These are phyloP conservation scores for Candida broadrunensis DNA, from an alignment of 805 yeast genomes.

Conservation along the genomic window DNA sequence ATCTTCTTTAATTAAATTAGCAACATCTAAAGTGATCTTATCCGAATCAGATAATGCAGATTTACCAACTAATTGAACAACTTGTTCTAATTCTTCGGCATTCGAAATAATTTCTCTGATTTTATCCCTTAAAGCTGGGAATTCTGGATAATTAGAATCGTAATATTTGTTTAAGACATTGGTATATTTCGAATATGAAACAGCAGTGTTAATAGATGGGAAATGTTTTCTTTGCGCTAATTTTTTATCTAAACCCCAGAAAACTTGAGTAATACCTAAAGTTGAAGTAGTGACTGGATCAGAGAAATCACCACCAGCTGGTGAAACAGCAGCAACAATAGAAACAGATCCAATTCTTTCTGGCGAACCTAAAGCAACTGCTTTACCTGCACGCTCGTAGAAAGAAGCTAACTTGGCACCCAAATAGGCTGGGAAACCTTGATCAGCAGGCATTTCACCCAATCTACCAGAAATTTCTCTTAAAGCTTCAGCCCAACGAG, in stretches of 20 bases:
- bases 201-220: slow-evolving; percentile 96
- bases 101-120: slow-evolving; percentile 92
- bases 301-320: slow-evolving; percentile 99
- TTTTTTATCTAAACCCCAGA: slow-evolving; percentile 99
- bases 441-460: slow-evolving; percentile 99
- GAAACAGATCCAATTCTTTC: slow-evolving; percentile 96
- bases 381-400: slow-evolving; percentile 99
- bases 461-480: slow-evolving; percentile 99
- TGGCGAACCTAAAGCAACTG: slow-evolving; percentile 93
- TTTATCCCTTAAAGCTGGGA: slow-evolving; percentile 84
- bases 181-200: slow-evolving; percentile 96
- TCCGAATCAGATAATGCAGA: slow-evolving; percentile 95
- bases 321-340: slow-evolving; percentile 98
- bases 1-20: slow-evolving; percentile 91
- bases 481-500: slow-evolving; percentile 99
- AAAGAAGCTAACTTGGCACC: slow-evolving; percentile 99
- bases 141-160: slow-evolving; percentile 83
- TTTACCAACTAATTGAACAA: slow-evolving; percentile 98
- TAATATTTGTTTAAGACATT: slow-evolving; percentile 82
- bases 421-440: slow-evolving; percentile 99
- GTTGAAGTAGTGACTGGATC: slow-evolving; percentile 99
- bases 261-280: slow-evolving; percentile 98
- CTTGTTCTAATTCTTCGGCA: slow-evolving; percentile 99
- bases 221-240: slow-evolving; percentile 99
- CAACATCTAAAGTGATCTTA: slow-evolving; percentile 93